Evolutionary conservation across 768 basidiomycete genomes (phyloP).

Genomic region (Mycena sanguinolenta): DNA sequence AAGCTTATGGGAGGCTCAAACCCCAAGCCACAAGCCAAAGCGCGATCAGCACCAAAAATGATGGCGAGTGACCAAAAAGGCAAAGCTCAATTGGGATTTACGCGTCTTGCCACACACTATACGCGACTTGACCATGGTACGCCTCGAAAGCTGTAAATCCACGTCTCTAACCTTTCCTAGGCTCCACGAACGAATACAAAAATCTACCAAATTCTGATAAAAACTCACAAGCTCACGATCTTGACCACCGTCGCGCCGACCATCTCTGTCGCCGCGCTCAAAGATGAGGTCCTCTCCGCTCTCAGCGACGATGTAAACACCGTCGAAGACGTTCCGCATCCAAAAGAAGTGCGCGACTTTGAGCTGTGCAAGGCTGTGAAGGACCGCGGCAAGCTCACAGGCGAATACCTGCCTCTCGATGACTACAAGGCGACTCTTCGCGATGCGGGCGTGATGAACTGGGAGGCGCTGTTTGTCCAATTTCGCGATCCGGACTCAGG

Average conservation of each 20-base stretch:
- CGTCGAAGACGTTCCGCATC: constrained; percentile 43
- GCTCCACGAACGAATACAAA: constrained; percentile 70
- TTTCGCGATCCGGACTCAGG: constrained; percentile 72
- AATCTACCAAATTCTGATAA: constrained; percentile 76
- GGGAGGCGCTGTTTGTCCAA: constrained; percentile 78
- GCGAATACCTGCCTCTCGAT: constrained; percentile 67
- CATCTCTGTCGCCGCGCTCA: constrained; percentile 69
- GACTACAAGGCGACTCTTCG: constrained; percentile 54
- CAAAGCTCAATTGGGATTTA: no score
- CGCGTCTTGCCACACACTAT: not conserved
- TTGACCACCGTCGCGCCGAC: constrained; percentile 69
- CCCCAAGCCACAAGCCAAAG: no score
- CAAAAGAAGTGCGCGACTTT: constrained; percentile 63
- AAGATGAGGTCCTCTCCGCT: constrained; percentile 73
- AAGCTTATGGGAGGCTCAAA: no score
- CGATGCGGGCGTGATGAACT: constrained; percentile 67
- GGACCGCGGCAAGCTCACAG: constrained; percentile 65
- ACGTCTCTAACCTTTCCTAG: constrained; percentile 47
- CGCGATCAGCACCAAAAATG: no score
- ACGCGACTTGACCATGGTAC: constrained; percentile 24
- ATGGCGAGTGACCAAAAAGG: no score
- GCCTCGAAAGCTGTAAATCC: not conserved
- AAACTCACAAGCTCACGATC: constrained; percentile 79
- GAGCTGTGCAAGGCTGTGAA: constrained; percentile 71
- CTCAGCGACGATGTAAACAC: constrained; percentile 58